Evolutionary conservation across 768 basidiomycete species (phyloP).

Genomic region (Tricholoma sp.): DNA sequence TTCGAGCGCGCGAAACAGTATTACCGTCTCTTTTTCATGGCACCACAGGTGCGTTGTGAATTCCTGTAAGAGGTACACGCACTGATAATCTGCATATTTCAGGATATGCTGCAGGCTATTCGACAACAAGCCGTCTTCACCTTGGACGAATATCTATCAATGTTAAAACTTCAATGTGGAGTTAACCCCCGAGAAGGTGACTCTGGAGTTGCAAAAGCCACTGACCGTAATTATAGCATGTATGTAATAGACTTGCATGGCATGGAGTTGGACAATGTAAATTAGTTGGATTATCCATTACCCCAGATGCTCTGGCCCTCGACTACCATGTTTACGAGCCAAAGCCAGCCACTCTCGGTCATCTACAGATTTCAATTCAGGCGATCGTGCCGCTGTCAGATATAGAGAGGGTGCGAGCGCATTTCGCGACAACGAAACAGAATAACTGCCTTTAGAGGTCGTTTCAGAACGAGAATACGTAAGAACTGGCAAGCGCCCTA

Average conservation of each 20-base stretch:
- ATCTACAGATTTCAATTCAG: slow-evolving; percentile 21
- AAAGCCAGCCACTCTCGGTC: slow-evolving; percentile 33
- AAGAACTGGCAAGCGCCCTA: slow-evolving; percentile 56
- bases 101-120: slow-evolving; percentile 78
- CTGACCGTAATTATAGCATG: slow-evolving; percentile 75
- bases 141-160: slow-evolving; percentile 91
- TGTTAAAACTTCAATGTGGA: slow-evolving; percentile 87
- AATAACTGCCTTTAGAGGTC: slow-evolving; percentile 16
- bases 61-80: not conserved
- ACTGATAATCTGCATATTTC: not conserved
- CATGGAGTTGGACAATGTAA: slow-evolving; percentile 51
- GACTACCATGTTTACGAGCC: not conserved
- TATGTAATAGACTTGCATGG: slow-evolving; percentile 90
- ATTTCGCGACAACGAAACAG: slow-evolving; percentile 28
- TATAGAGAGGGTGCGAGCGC: slow-evolving; percentile 22
- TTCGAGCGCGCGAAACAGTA: slow-evolving; percentile 76
- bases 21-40: slow-evolving; percentile 70
- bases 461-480: slow-evolving; percentile 21
- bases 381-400: slow-evolving; percentile 17
- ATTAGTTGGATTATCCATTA: not conserved
- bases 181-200: slow-evolving; percentile 60
- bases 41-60: slow-evolving; percentile 60
- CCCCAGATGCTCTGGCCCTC: not conserved
- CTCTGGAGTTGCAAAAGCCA: slow-evolving; percentile 43
- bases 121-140: slow-evolving; percentile 59